Conservation (phyloP, 148 eudicot species). For the Persicaria maculosa region DNA sequence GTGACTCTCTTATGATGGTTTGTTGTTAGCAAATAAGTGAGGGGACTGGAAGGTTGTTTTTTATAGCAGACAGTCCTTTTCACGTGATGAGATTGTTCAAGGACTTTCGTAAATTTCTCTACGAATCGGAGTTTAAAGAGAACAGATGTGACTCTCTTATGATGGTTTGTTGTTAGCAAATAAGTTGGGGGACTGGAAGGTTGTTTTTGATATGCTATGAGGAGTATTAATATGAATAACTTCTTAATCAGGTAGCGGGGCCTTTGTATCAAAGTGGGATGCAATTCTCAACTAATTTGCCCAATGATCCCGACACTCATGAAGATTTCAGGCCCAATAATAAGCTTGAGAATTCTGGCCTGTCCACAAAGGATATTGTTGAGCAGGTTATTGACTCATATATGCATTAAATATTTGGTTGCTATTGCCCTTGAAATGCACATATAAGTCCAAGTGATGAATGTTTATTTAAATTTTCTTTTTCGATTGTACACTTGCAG, state of each 20-base stretch:
- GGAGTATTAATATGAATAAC: neutral
- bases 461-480: neutral
- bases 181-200: too few relatives aligned
- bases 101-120: too few relatives aligned
- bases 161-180: too few relatives aligned
- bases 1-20: neutral
- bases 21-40: neutral
- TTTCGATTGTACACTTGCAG: slow-evolving; percentile 23
- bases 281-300: slow-evolving; percentile 55
- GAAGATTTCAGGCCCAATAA: slow-evolving; percentile 81
- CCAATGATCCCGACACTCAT: slow-evolving; percentile 79
- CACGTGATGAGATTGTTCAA: too few relatives aligned
- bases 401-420: neutral
- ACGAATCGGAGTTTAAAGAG: too few relatives aligned
- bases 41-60: neutral
- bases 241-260: slow-evolving; percentile 38
- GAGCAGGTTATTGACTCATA: slow-evolving; percentile 53
- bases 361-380: slow-evolving; percentile 58
- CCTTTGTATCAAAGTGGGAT: slow-evolving; percentile 34
- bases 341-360: slow-evolving; percentile 52
- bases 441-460: neutral
- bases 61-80: too few relatives aligned
- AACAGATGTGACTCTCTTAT: too few relatives aligned
- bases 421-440: neutral
- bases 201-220: neutral